These are phyloP conservation scores for Rhizophora apiculata DNA, from an alignment of 345 rosid genomes.

Conservation along the genomic window DNA sequence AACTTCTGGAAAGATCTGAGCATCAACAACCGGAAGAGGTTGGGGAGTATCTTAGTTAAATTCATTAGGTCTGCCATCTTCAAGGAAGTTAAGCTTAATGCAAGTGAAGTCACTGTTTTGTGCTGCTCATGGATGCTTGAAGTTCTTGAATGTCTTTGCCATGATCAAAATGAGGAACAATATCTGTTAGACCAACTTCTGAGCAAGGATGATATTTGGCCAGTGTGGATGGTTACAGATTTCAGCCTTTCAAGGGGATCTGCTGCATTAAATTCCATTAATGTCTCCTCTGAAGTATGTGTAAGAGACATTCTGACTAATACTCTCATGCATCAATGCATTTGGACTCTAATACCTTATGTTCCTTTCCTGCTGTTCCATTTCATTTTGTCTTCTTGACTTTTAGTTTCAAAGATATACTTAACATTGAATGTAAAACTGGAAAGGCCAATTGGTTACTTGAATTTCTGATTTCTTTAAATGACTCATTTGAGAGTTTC, in stretches of 20 bases:
- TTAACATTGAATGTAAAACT: neutral
- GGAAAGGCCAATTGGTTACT: neutral
- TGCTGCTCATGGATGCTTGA: constrained; percentile 66
- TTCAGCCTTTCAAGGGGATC: constrained; percentile 28
- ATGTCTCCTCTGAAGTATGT: constrained; percentile 5
- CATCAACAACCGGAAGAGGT: constrained; percentile 40
- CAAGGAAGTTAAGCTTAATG: constrained; percentile 45
- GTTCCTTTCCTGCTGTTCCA: neutral
- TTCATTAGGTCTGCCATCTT: constrained; percentile 55
- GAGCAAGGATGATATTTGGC: constrained; percentile 66
- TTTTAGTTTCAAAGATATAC: neutral
- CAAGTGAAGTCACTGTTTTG: constrained; percentile 41
- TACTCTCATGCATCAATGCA: constrained; percentile 2
- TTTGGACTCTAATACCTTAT: neutral
- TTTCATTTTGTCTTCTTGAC: neutral
- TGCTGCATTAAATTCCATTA: constrained; percentile 14
- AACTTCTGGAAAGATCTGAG: constrained; percentile 51
- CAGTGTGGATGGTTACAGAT: constrained; percentile 61
- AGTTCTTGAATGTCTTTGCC: constrained; percentile 54
- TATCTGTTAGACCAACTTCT: constrained; percentile 59
- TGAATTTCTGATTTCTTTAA: neutral
- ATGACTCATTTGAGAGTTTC: neutral
- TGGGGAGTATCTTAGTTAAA: constrained; percentile 49
- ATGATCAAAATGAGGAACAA: constrained; percentile 58
- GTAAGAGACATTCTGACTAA: constrained; percentile 36